These are phyloP conservation scores for Aquilaria malaccensis DNA, from an alignment of 345 rosid species.

Conservation along the genomic window DNA sequence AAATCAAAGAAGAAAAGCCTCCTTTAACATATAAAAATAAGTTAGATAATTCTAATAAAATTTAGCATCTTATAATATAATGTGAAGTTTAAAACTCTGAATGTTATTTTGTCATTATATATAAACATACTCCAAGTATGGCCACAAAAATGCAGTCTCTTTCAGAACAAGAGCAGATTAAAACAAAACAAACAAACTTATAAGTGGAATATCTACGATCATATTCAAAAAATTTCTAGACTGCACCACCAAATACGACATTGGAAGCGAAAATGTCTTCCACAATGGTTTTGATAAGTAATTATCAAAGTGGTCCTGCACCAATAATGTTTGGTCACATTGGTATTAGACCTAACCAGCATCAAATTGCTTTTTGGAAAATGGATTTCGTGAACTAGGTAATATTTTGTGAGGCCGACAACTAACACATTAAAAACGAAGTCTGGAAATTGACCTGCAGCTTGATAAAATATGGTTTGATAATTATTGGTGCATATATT, in stretches of 20 bases:
- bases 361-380: neutral
- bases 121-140: too few relatives aligned
- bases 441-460: conserved; percentile 2
- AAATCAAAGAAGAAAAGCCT: too few relatives aligned
- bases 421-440: neutral
- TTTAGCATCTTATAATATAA: too few relatives aligned
- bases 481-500: neutral
- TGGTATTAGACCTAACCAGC: conserved; percentile 23
- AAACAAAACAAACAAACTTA: too few relatives aligned
- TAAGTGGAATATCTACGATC: too few relatives aligned
- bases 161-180: too few relatives aligned
- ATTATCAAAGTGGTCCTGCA: conserved; percentile 8
- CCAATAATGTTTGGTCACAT: neutral
- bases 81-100: too few relatives aligned
- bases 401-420: conserved; percentile 4
- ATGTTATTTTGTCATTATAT: too few relatives aligned
- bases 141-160: neutral
- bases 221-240: conserved; percentile 1
- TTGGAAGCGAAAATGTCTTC: conserved; percentile 13
- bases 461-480: neutral
- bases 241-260: neutral
- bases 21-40: too few relatives aligned
- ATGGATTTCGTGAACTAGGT: neutral
- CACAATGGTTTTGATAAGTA: neutral
- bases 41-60: too few relatives aligned